A percentile compares a stretch with the other conserved stretches of the same genome.
Evolutionary conservation across 1,139 yeast species (phyloP).

Genomic region (Zhuliangozyma parablackwelliae): DNA sequence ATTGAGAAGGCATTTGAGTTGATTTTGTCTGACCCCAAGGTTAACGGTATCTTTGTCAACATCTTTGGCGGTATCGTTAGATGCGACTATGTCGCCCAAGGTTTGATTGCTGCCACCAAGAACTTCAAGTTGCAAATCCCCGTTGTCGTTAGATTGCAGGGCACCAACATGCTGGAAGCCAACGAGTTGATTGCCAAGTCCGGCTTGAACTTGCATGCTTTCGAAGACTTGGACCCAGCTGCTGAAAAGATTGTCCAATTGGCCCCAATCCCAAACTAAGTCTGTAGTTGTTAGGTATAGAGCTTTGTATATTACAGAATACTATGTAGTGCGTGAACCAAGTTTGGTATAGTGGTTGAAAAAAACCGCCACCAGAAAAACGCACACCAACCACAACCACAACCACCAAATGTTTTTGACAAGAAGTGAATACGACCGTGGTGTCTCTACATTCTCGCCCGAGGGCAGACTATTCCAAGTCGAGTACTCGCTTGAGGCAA

Average conservation of each 20-base stretch:
- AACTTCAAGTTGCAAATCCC: constrained; percentile 93
- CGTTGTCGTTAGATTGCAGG: constrained; percentile 96
- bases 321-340: no score
- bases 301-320: no score
- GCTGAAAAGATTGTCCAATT: constrained; percentile 91
- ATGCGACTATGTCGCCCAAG: constrained; percentile 98
- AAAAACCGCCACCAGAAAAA: no score
- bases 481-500: constrained; percentile 96
- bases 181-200: constrained; percentile 81
- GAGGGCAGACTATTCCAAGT: constrained; percentile 98
- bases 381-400: no score
- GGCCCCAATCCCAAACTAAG: constrained; percentile 30
- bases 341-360: no score
- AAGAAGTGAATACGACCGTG: constrained; percentile 98
- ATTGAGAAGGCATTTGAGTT: constrained; percentile 95
- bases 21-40: constrained; percentile 84
- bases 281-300: no score
- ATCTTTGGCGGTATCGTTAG: constrained; percentile 99
- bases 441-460: constrained; percentile 97
- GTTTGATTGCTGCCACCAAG: constrained; percentile 92
- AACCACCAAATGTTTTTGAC: constrained; percentile 73
- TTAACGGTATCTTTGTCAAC: constrained; percentile 94
- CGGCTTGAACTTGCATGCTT: constrained; percentile 88
- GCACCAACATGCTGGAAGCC: constrained; percentile 91
- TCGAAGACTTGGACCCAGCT: constrained; percentile 93